Conservation (phyloP, 345 rosid species). For the Boechera stricta region DNA sequence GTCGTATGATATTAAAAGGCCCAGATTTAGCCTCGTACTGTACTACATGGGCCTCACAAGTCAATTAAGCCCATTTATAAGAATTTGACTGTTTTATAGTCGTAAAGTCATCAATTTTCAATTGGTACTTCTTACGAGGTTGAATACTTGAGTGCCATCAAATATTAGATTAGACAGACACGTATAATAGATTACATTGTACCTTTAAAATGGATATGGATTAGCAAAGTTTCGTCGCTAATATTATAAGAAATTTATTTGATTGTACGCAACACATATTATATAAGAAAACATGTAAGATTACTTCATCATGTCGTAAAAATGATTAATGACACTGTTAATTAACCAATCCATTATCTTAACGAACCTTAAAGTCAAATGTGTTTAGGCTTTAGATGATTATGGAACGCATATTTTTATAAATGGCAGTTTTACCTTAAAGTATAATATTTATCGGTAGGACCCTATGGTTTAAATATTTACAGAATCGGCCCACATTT, state of each 20-base stretch:
- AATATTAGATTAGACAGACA: constrained; percentile 14
- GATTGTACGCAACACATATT: constrained; percentile 4
- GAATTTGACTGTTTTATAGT: not conserved
- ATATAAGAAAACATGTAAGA: not conserved
- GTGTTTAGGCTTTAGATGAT: not conserved
- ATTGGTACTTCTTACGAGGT: constrained; percentile 9
- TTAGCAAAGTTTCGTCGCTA: not conserved
- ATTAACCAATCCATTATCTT: not conserved
- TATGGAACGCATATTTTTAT: not conserved
- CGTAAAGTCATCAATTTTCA: not conserved
- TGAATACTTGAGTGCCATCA: constrained; percentile 3
- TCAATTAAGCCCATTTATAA: not conserved
- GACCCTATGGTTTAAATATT: constrained; percentile 30
- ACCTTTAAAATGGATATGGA: constrained; percentile 19
- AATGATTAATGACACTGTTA: not conserved
- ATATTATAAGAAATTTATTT: not conserved
- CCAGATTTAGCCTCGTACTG: not conserved
- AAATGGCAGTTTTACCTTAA: not conserved
- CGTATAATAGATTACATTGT: not conserved
- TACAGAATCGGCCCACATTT: constrained; percentile 10
- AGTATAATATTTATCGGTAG: not conserved
- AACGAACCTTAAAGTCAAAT: constrained; percentile 1
- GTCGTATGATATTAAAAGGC: not conserved
- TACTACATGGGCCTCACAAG: not conserved
- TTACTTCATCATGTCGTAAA: constrained; percentile 2